Conservation (phyloP, 139 green algal genomes). For the Cymbomonas tetramitiformis region DNA sequence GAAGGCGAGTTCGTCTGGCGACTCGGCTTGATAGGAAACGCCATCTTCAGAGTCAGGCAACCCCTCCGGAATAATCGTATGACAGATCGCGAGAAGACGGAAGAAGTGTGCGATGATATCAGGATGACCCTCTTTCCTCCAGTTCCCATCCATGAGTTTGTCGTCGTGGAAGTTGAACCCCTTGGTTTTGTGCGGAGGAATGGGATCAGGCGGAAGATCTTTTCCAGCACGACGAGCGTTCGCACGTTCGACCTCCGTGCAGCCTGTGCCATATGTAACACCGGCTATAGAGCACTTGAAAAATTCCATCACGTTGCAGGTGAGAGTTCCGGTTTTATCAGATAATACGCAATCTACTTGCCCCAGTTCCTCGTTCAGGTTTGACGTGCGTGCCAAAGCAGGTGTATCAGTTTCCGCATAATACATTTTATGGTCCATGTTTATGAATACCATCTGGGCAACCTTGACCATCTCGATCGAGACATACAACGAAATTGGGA, state of each 20-base stretch:
- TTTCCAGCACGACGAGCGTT: not conserved
- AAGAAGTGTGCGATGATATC: slow-evolving; percentile 39
- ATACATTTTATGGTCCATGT: slow-evolving; percentile 38
- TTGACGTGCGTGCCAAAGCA: slow-evolving; percentile 61
- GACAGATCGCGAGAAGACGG: slow-evolving; percentile 62
- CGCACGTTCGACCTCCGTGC: slow-evolving; percentile 79
- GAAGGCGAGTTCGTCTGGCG: slow-evolving; percentile 86
- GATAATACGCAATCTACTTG: slow-evolving; percentile 80
- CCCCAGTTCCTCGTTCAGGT: slow-evolving; percentile 94
- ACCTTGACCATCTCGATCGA: slow-evolving; percentile 83
- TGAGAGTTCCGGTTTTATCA: slow-evolving; percentile 85
- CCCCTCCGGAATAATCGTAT: slow-evolving; percentile 69
- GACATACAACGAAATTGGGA: slow-evolving; percentile 96
- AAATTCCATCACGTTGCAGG: slow-evolving; percentile 68
- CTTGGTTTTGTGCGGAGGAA: too few relatives aligned
- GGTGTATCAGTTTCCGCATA: slow-evolving; percentile 52
- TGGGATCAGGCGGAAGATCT: not conserved
- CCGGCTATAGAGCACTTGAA: slow-evolving; percentile 74
- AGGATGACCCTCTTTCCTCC: slow-evolving; percentile 27
- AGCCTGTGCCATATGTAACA: slow-evolving; percentile 59
- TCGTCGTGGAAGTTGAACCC: slow-evolving; percentile 68
- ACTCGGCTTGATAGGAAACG: slow-evolving; percentile 46
- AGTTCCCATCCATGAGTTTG: slow-evolving; percentile 51
- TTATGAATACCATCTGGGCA: slow-evolving; percentile 40
- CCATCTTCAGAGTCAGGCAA: not conserved